These are phyloP conservation scores for Roridomyces roridus DNA, from an alignment of 768 basidiomycete species.

Conservation along the genomic window DNA sequence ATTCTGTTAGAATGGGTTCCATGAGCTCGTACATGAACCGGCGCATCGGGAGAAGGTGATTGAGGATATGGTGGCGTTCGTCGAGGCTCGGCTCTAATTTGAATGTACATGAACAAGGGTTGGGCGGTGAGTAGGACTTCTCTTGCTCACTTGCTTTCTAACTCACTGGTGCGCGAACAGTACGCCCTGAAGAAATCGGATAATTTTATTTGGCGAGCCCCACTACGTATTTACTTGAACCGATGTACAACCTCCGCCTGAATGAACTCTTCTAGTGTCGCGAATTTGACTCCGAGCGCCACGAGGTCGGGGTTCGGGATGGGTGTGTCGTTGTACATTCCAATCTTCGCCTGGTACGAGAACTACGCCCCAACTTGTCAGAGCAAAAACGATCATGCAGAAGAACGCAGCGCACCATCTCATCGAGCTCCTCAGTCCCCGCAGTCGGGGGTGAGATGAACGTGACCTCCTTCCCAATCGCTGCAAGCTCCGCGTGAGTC, in stretches of 20 bases:
- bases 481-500: background rate
- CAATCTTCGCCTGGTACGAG: conserved; percentile 11
- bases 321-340: conserved; percentile 3
- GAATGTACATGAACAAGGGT: no score
- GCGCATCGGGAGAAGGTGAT: no score
- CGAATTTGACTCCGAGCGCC: conserved; percentile 18
- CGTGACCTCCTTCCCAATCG: conserved; percentile 19
- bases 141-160: no score
- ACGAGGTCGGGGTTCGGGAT: conserved; percentile 16
- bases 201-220: no score
- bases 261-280: conserved; percentile 14
- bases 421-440: conserved; percentile 22
- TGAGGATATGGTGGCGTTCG: no score
- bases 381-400: no score
- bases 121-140: no score
- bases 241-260: conserved; percentile 7
- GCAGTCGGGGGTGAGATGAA: conserved; percentile 7
- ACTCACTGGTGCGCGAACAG: no score
- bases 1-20: no score
- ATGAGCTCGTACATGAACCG: no score
- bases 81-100: no score
- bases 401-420: conserved; percentile 25
- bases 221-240: conserved; percentile 5
- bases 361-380: background rate
- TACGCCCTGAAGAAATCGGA: no score